Evolutionary conservation across 129 eudicot species (phyloP).

Genomic region (Flaveria bidentis): DNA sequence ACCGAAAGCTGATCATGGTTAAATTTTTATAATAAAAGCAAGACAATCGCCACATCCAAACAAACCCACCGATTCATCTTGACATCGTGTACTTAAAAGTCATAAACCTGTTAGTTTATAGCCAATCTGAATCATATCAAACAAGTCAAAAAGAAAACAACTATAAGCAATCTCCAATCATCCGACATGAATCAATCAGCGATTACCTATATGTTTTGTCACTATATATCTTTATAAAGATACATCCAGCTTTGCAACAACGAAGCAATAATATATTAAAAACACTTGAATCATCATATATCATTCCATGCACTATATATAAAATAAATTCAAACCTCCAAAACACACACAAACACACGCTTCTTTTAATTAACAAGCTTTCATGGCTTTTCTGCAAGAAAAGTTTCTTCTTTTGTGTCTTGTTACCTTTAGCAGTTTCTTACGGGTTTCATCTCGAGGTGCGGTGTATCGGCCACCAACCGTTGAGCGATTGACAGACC

Average conservation of each 20-base stretch:
- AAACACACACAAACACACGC: conserved; percentile 4
- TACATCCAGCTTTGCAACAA: conserved; percentile 43
- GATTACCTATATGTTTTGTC: conserved; percentile 14
- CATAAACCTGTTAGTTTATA: background rate
- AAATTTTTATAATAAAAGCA: background rate
- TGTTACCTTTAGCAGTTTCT: conserved; percentile 23
- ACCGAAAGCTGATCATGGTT: background rate
- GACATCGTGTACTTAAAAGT: background rate
- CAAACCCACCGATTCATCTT: conserved; percentile 10
- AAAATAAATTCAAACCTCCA: conserved; percentile 15
- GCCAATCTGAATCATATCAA: background rate
- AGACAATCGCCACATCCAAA: background rate
- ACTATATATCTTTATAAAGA: conserved; percentile 32
- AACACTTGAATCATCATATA: conserved; percentile 13
- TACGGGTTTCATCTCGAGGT: conserved; percentile 44
- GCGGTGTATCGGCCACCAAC: conserved; percentile 56
- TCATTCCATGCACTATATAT: conserved; percentile 23
- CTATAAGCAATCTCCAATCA: conserved; percentile 15
- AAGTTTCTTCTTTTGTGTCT: conserved; percentile 33
- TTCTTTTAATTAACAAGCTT: background rate
- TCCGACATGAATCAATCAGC: conserved; percentile 40
- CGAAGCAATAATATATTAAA: conserved; percentile 18
- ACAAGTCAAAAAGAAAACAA: background rate
- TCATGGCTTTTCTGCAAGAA: conserved; percentile 46
- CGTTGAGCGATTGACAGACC: conserved; percentile 56